These are phyloP conservation scores for Metschnikowia sp. DNA, from an alignment of 805 yeast genomes.

Conservation along the genomic window DNA sequence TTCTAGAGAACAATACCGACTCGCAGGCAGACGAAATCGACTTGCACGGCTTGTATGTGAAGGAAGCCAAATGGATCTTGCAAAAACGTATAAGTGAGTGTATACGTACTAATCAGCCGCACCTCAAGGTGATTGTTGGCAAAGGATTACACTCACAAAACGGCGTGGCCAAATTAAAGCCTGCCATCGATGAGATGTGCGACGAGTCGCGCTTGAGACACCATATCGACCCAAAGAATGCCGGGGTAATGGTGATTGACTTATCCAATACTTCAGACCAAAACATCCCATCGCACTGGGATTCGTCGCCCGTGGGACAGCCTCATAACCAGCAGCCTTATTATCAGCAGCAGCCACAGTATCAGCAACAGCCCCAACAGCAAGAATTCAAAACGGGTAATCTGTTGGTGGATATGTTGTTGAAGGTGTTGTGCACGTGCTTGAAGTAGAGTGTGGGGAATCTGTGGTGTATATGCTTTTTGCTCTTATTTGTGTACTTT, in stretches of 20 bases:
- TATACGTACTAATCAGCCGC: constrained; percentile 53
- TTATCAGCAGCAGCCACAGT: constrained; percentile 22
- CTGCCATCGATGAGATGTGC: constrained; percentile 82
- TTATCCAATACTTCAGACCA: constrained; percentile 30
- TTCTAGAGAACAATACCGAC: constrained; percentile 83
- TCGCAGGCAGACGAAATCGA: constrained; percentile 86
- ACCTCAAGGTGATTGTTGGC: constrained; percentile 83
- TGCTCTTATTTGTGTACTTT: too few species aligned
- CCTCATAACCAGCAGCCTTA: constrained; percentile 18
- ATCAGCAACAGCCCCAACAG: constrained; percentile 16
- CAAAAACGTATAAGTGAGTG: constrained; percentile 71
- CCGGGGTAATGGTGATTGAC: constrained; percentile 78
- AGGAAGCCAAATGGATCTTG: constrained; percentile 79
- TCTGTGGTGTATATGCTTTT: too few species aligned
- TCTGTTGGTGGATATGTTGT: constrained; percentile 25
- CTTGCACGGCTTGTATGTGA: constrained; percentile 85
- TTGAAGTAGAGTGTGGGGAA: constrained; percentile 5
- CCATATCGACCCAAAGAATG: constrained; percentile 63
- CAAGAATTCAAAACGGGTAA: constrained; percentile 24
- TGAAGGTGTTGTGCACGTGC: constrained; percentile 34
- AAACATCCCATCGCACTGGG: constrained; percentile 36
- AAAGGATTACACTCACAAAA: constrained; percentile 82
- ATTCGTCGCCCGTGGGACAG: constrained; percentile 12
- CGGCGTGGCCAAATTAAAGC: constrained; percentile 84
- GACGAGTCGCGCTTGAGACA: constrained; percentile 57